A percentile compares a stretch with the other conserved stretches of the same genome.
Conservation (phyloP, 768 basidiomycete species). For the Lactarius indigo region DNA sequence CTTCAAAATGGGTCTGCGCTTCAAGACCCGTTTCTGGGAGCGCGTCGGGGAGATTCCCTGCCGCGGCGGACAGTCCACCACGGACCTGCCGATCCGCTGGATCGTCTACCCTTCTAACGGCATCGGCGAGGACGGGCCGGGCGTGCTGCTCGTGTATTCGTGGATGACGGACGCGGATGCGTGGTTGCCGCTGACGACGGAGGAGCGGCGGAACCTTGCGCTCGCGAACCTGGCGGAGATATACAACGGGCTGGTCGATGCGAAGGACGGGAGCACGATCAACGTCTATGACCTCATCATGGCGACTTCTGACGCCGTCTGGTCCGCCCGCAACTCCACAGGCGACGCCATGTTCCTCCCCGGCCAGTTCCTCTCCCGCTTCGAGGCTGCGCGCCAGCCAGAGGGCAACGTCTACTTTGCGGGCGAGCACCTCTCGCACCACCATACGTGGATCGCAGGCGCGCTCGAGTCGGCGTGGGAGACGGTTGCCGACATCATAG, state of each 20-base stretch:
- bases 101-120: slow-evolving; percentile 25
- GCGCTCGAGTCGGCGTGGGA: slow-evolving; percentile 26
- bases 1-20: slow-evolving; percentile 28
- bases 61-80: slow-evolving; percentile 24
- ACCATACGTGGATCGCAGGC: slow-evolving; percentile 33
- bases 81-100: slow-evolving; percentile 25
- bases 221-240: slow-evolving; percentile 27
- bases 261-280: slow-evolving; percentile 14
- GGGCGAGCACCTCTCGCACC: slow-evolving; percentile 31
- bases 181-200: slow-evolving; percentile 26
- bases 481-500: slow-evolving; percentile 15
- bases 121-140: slow-evolving; percentile 27
- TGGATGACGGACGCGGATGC: slow-evolving; percentile 29
- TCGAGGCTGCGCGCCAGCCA: slow-evolving; percentile 26
- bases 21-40: slow-evolving; percentile 28
- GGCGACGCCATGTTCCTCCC: slow-evolving; percentile 35
- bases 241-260: slow-evolving; percentile 22
- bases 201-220: slow-evolving; percentile 24
- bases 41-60: slow-evolving; percentile 8
- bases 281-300: slow-evolving; percentile 29
- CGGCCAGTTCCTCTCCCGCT: slow-evolving; percentile 28
- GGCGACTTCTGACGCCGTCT: slow-evolving; percentile 26
- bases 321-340: slow-evolving; percentile 28
- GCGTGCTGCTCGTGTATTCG: slow-evolving; percentile 30
- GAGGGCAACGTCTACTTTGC: slow-evolving; percentile 31